These are phyloP conservation scores for Tolypocladium tropicale DNA, from an alignment of 2,329 filamentous ascomycete species.

Conservation along the genomic window DNA sequence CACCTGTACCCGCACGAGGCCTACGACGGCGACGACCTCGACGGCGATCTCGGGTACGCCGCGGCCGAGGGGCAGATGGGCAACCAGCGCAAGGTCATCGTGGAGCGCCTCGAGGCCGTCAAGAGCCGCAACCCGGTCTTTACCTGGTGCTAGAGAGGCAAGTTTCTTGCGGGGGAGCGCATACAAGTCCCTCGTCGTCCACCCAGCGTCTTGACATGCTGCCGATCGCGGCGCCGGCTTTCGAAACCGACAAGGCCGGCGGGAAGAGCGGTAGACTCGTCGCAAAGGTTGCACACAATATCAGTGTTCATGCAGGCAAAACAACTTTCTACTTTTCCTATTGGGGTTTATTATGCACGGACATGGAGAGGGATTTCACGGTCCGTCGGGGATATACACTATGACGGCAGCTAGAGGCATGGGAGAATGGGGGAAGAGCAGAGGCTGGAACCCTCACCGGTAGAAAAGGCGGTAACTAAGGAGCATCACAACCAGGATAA, in stretches of 20 bases:
- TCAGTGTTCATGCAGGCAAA: neutral
- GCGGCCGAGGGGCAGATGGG: conserved; percentile 91
- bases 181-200: too few species aligned
- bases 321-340: neutral
- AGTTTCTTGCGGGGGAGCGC: too few species aligned
- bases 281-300: neutral
- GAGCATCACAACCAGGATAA: neutral
- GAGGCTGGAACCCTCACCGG: neutral
- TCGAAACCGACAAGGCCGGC: neutral
- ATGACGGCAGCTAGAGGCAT: neutral
- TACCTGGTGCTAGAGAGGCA: conserved; percentile 69
- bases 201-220: neutral
- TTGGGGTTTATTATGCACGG: neutral
- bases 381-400: neutral
- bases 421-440: neutral
- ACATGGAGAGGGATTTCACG: neutral
- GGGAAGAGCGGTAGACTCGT: neutral
- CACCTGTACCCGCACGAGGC: conserved; percentile 48
- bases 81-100: conserved; percentile 86
- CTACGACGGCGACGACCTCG: conserved; percentile 63
- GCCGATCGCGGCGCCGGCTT: neutral
- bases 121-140: conserved; percentile 95
- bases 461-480: neutral
- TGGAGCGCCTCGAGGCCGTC: conserved; percentile 89
- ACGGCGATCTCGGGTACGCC: conserved; percentile 89